Base-by-base conservation (phyloP, 225 moss, liverwort and hornwort genomes). In the Climacium dendroides region DNA sequence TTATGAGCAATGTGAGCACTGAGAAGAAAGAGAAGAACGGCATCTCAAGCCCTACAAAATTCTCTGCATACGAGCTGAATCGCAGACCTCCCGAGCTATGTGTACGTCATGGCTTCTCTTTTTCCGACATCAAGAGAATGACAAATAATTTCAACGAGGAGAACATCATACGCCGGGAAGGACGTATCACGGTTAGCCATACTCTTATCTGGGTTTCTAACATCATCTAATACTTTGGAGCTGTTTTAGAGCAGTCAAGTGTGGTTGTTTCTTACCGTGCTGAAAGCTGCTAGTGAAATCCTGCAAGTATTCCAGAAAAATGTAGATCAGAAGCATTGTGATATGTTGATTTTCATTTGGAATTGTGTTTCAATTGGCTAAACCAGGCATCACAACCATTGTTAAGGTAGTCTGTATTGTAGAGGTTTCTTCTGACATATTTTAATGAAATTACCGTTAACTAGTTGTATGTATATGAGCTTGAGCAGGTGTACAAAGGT, bases 61-160 rank as follows among this genome's bases (percentile, higher is more conserved):
- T 62, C 3, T 62, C 11, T 78, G 57, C 2, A 57, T 26, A 4
- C 20, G 1, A 29, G 59, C 6, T 59, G 59, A 41, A 20, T 6
- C 8, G 2, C 19, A 41, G 41, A 28, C 50, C 50, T 50, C 50
- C 50, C 50, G 50, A 14, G 50, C 43, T 80, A 2, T 0, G 41
- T 4, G 3, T 2, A 7, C 22, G 3, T 60, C 93, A 80, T 29
- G 90, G 87, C 87, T 96, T 97, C 85, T 86, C 94, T 43, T 89
- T 88, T 60, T 89, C 81, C 1, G 95, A 96, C 69, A 90, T 97
- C 43, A 92, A 83, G 91, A 91, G 83, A 57, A 92, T 94, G 58
- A 96, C 97, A 20, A 78, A 88, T 39, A 78, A 93, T 74, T 97
- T 95, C 85, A 76, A 58, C 47, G 74, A 83, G 61, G 72, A 80